These are phyloP conservation scores for Pezicula rhizophila DNA, from an alignment of 2,329 filamentous ascomycete genomes.

Conservation along the genomic window DNA sequence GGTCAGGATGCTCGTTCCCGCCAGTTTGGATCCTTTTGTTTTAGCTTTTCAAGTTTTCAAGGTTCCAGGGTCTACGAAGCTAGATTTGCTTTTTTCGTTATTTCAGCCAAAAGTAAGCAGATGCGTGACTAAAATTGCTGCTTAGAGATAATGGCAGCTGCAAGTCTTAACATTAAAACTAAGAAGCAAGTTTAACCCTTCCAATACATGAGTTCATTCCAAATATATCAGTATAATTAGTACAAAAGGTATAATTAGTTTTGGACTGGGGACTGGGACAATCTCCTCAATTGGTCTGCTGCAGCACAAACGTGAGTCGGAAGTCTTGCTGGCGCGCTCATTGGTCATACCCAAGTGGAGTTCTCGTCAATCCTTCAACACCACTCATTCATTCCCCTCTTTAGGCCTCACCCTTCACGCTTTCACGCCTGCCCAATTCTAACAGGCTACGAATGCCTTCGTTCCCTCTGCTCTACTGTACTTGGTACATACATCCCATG, in stretches of 20 bases:
- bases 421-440: slow-evolving; percentile 3
- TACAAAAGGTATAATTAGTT: slow-evolving; percentile 6
- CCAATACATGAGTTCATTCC: background rate
- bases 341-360: slow-evolving; percentile 13
- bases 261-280: slow-evolving; percentile 10
- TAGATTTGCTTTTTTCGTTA: slow-evolving; percentile 9
- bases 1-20: slow-evolving; percentile 1
- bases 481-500: slow-evolving; percentile 14
- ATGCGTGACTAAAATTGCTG: slow-evolving; percentile 7
- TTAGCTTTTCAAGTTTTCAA: background rate
- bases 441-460: slow-evolving; percentile 2
- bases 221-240: background rate
- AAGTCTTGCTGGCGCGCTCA: slow-evolving; percentile 1
- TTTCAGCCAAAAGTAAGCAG: slow-evolving; percentile 14
- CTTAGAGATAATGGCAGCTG: slow-evolving; percentile 2
- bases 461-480: slow-evolving; percentile 10
- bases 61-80: slow-evolving; percentile 3
- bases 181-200: background rate
- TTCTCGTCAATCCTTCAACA: slow-evolving; percentile 4
- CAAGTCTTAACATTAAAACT: slow-evolving; percentile 6
- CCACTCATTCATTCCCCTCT: slow-evolving; percentile 15
- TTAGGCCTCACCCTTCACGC: slow-evolving; percentile 3
- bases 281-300: slow-evolving; percentile 13
- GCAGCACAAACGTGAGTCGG: slow-evolving; percentile 14
- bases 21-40: background rate